Conservation (phyloP, 2,329 filamentous ascomycete genomes). For the Microthyrium microscopicum region DNA sequence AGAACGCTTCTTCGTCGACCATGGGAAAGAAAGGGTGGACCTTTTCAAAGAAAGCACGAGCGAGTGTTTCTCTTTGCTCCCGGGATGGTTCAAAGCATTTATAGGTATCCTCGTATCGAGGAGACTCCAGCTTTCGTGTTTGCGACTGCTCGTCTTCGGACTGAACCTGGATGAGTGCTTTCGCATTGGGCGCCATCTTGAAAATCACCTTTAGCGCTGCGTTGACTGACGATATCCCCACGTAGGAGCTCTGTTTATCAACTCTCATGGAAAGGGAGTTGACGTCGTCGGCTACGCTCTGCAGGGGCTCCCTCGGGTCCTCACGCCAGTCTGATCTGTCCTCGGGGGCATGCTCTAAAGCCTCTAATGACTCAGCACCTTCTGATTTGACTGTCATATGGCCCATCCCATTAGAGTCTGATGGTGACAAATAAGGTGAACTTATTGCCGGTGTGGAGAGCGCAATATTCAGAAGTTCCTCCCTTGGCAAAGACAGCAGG, state of each 20-base stretch:
- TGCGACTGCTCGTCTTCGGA: conserved; percentile 12
- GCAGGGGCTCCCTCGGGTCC: conserved; percentile 26
- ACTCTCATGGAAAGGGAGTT: conserved; percentile 49
- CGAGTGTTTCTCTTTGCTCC: conserved; percentile 47
- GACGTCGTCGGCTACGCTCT: conserved; percentile 49
- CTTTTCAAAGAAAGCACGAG: conserved; percentile 61
- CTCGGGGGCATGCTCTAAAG: conserved; percentile 53
- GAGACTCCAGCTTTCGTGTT: conserved; percentile 2
- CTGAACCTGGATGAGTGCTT: conserved; percentile 29
- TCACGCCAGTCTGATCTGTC: conserved; percentile 50
- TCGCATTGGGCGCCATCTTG: conserved; percentile 34
- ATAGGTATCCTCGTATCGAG: conserved; percentile 19
- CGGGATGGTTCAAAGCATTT: conserved; percentile 38
- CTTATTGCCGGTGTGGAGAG: conserved; percentile 22
- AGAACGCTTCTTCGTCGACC: conserved; percentile 55
- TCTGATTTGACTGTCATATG: conserved; percentile 22
- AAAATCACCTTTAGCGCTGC: conserved; percentile 56
- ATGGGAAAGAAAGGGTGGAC: conserved; percentile 58
- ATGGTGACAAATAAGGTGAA: conserved; percentile 2
- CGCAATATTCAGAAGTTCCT: conserved; percentile 29
- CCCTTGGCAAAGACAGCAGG: conserved; percentile 22
- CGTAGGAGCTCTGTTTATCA: conserved; percentile 46
- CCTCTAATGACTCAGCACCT: conserved; percentile 35
- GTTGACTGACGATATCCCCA: conserved; percentile 60
- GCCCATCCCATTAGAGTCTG: background rate